Base-by-base conservation (phyloP, 306 rosid species). In the Clitoria ternatea region DNA sequence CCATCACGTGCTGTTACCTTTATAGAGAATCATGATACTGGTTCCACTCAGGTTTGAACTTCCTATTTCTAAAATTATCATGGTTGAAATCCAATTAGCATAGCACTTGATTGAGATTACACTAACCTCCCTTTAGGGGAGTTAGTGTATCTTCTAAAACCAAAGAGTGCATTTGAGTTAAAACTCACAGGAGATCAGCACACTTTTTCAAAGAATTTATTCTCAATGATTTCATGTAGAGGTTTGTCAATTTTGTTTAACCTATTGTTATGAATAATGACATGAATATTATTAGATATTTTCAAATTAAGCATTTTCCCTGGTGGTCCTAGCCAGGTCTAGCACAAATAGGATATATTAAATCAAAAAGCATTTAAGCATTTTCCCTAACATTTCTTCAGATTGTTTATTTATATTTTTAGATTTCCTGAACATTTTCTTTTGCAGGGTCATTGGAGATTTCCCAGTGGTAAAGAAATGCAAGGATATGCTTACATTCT, bases 1-100 rank as follows among this genome's bases (percentile, higher is more conserved):
- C 92, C 98, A 40, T 92, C 98, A 80, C 96, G 95, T 50, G 96
- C 98, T 30, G 86, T 92, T 75, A 89, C 96, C 55, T 92, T 92
- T 64, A 81, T 89, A 77, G 98, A 92, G 81, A 89, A 92, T 74
- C 98, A 92, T 66, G 98, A 92, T 82, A 92, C 98, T 61, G 98
- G 98, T 77, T 92, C 98, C 52, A 92, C 98, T 37, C 98, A 92
- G 98, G 98, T 92, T 73, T 71, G 70, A 71, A 75, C 48, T 69
- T 70, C 42, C 19, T 26, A 63, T 35, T 79, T 59, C 49, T 66
- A 14, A 20, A 53, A 48, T 43, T 60, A 59, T 48, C 75, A 22
- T 48, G 47, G n/a, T 19, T n/a, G n/a, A n/a, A n/a, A n/a, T n/a
- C n/a, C n/a, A n/a, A n/a, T n/a, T n/a, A n/a, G n/a, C n/a, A n/a